phyloP scores from a whole-genome alignment of 2,329 filamentous ascomycete genomes.

The Erysiphe neolycopersici region DNA sequence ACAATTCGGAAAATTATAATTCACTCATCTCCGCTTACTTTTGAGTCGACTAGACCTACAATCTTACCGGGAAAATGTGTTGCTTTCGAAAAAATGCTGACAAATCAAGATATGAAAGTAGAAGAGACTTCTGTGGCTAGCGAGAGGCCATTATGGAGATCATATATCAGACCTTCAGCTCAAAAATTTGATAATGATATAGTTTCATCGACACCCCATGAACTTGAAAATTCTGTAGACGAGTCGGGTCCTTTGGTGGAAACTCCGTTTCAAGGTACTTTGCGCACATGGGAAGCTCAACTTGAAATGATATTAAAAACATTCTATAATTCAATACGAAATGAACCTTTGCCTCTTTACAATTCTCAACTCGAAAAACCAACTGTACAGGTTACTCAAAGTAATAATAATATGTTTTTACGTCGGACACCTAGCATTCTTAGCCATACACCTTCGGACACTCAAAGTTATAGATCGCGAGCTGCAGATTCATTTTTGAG shows the following conservation, averaged over 20 bases:
- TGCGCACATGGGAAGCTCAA: constrained; percentile 66
- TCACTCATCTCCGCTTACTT: constrained; percentile 43
- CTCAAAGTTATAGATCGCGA: constrained; percentile 44
- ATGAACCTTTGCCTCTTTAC: constrained; percentile 64
- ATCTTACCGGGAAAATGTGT: constrained; percentile 19
- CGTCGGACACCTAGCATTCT: constrained; percentile 73
- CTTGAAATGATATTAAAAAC: constrained; percentile 77
- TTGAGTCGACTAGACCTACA: constrained; percentile 24
- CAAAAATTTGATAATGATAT: constrained; percentile 7
- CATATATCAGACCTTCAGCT: constrained; percentile 11
- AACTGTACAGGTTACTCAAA: constrained; percentile 17
- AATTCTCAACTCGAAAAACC: constrained; percentile 30
- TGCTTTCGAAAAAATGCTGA: constrained; percentile 8
- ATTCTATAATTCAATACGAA: constrained; percentile 73
- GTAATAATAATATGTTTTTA: constrained; percentile 34
- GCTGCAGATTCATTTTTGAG: constrained; percentile 22
- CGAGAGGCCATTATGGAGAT: constrained; percentile 12
- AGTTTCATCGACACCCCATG: constrained; percentile 13
- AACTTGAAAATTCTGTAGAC: constrained; percentile 17
- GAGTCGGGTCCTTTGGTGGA: constrained; percentile 55
- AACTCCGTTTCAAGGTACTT: constrained; percentile 43
- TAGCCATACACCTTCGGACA: constrained; percentile 79
- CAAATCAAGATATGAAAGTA: constrained; percentile 3
- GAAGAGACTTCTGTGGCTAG: constrained; percentile 13
- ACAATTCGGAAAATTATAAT: constrained; percentile 55